Evolutionary conservation across 192 early-diverging fungal species (phyloP).

Genomic region (Backusella circina): DNA sequence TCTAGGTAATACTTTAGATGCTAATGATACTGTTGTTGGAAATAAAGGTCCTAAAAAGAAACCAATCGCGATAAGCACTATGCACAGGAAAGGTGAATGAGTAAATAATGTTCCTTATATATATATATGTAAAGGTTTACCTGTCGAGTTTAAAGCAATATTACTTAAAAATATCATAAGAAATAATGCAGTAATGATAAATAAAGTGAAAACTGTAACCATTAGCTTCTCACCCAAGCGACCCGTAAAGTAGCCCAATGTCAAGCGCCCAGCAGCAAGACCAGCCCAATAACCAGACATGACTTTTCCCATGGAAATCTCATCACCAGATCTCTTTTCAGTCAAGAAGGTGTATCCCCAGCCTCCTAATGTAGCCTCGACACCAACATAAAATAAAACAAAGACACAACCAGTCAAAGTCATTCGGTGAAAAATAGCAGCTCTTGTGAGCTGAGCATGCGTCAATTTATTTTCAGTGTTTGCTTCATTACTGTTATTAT

Average conservation of each 20-base stretch:
- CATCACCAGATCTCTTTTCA: slow-evolving; percentile 17
- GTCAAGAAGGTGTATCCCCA: slow-evolving; percentile 32
- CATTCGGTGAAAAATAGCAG: slow-evolving; percentile 9
- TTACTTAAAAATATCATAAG: not conserved
- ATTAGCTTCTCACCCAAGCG: slow-evolving; percentile 26
- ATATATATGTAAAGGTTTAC: not conserved
- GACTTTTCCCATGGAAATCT: slow-evolving; percentile 20
- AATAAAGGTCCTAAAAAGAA: slow-evolving; percentile 22
- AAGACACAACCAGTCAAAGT: slow-evolving; percentile 18
- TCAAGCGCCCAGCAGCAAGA: slow-evolving; percentile 26
- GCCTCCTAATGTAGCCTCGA: slow-evolving; percentile 28
- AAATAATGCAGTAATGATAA: not conserved
- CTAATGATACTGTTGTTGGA: slow-evolving; percentile 25
- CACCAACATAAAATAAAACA: slow-evolving; percentile 30
- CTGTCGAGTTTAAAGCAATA: slow-evolving; percentile 14
- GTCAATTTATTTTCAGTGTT: not conserved
- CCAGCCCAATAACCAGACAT: slow-evolving; percentile 34
- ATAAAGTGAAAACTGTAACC: slow-evolving; percentile 8
- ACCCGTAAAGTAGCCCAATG: slow-evolving; percentile 29
- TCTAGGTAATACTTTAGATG: slow-evolving; percentile 19
- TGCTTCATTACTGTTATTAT: not conserved
- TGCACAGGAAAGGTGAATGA: not conserved
- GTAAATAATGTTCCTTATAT: not conserved
- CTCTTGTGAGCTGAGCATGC: not conserved
- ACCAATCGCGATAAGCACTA: slow-evolving; percentile 15